Percentiles rank a stretch among this genome's conserved stretches.
Evolutionary conservation across 768 basidiomycete genomes (phyloP).

Genomic region (Lentinula lateritia): DNA sequence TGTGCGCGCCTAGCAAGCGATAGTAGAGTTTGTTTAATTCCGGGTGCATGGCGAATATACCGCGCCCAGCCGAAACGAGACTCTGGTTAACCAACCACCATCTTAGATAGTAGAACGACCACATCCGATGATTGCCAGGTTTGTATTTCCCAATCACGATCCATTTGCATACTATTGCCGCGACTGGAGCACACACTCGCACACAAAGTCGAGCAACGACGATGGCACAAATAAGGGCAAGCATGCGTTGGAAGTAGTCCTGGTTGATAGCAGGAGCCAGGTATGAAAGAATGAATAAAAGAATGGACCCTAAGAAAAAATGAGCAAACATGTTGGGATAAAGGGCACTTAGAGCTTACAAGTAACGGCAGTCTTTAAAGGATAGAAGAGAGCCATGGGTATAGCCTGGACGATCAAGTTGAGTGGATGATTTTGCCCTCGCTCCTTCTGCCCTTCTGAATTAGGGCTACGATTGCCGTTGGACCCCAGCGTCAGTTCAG

Average conservation of each 20-base stretch:
- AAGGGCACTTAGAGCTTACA: too few relatives aligned
- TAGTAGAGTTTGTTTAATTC: slow-evolving; percentile 33
- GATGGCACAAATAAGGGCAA: slow-evolving; percentile 28
- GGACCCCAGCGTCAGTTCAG: slow-evolving; percentile 19
- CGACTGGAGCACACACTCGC: slow-evolving; percentile 30
- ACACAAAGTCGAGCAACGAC: slow-evolving; percentile 26
- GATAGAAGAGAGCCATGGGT: slow-evolving; percentile 38
- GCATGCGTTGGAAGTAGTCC: slow-evolving; percentile 28
- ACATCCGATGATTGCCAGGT: slow-evolving; percentile 32
- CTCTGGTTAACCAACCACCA: slow-evolving; percentile 41
- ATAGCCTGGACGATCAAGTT: slow-evolving; percentile 35
- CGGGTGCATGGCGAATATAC: slow-evolving; percentile 35
- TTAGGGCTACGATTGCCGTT: slow-evolving; percentile 22
- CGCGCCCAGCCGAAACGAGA: slow-evolving; percentile 32
- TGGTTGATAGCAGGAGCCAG: slow-evolving; percentile 22
- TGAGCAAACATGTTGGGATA: too few relatives aligned
- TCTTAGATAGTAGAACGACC: slow-evolving; percentile 35
- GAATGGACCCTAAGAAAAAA: too few relatives aligned
- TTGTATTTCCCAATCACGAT: slow-evolving; percentile 37
- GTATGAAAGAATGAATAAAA: slow-evolving; percentile 32
- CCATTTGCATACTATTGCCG: slow-evolving; percentile 41
- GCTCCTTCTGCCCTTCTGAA: slow-evolving; percentile 10
- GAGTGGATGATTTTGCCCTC: slow-evolving; percentile 31
- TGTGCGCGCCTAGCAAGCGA: slow-evolving; percentile 38
- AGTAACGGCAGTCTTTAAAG: slow-evolving; percentile 36